phyloP scores from a whole-genome alignment of 805 yeast species.

The Metschnikowia matae region DNA sequence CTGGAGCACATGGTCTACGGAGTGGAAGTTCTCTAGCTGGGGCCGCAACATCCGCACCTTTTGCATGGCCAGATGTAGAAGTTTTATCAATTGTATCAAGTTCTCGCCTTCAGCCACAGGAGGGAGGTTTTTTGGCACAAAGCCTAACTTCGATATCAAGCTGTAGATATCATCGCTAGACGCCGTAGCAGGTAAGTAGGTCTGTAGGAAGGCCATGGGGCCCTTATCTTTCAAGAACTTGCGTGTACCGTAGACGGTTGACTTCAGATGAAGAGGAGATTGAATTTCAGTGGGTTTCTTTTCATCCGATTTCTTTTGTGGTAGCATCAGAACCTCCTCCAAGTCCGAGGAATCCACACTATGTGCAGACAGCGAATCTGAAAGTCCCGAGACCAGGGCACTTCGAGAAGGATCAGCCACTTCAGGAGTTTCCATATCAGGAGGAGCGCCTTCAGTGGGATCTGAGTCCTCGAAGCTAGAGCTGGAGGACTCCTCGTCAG shows the following conservation, averaged over 20 bases:
- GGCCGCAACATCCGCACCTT: conserved; percentile 56
- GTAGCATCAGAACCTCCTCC: conserved; percentile 9
- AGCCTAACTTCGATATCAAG: conserved; percentile 64
- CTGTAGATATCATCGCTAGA: conserved; percentile 52
- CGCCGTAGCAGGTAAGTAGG: conserved; percentile 59
- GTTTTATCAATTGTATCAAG: conserved; percentile 45
- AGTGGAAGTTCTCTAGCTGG: conserved; percentile 49
- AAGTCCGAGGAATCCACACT: conserved; percentile 11
- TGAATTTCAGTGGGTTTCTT: background rate
- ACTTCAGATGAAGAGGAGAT: background rate
- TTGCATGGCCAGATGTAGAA: conserved; percentile 60
- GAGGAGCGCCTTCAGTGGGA: background rate
- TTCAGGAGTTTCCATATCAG: too few species aligned
- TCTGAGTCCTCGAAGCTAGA: background rate
- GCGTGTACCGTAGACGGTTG: conserved; percentile 25
- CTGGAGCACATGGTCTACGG: conserved; percentile 54
- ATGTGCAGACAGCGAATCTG: conserved; percentile 5
- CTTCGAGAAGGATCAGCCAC: background rate
- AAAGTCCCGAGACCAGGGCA: background rate
- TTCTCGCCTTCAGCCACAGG: conserved; percentile 37
- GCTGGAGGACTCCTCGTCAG: conserved; percentile 6
- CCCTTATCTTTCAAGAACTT: conserved; percentile 59
- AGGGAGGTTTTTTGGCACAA: conserved; percentile 31
- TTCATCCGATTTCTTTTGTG: background rate
- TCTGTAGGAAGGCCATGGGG: conserved; percentile 52